Percentiles rank a stretch among this genome's conserved stretches.
Evolutionary conservation across 768 basidiomycete species (phyloP).

Genomic region (Suillus americanus): DNA sequence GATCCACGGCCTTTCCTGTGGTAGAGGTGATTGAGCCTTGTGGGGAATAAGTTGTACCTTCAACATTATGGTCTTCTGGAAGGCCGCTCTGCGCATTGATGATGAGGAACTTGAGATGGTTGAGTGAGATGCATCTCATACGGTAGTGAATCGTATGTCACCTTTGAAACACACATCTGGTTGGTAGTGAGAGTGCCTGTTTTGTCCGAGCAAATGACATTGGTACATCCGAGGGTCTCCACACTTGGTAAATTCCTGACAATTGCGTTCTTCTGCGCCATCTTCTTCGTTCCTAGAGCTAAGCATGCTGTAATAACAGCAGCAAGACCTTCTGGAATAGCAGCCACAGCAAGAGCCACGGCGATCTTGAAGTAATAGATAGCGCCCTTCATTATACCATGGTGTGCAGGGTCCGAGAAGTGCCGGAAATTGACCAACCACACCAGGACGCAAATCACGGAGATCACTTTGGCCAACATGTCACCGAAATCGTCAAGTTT

Average conservation of each 20-base stretch:
- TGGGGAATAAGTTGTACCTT: slow-evolving; percentile 92
- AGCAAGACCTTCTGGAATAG: slow-evolving; percentile 97
- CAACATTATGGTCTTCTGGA: slow-evolving; percentile 73
- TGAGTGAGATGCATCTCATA: slow-evolving; percentile 4
- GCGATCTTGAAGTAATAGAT: slow-evolving; percentile 99
- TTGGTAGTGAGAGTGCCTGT: slow-evolving; percentile 95
- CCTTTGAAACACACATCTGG: slow-evolving; percentile 93
- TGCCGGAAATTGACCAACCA: slow-evolving; percentile 98
- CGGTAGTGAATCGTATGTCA: slow-evolving; percentile 31
- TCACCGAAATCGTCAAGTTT: slow-evolving; percentile 99
- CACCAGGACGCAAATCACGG: slow-evolving; percentile 94
- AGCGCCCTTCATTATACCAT: slow-evolving; percentile 87
- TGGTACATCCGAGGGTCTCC: slow-evolving; percentile 96
- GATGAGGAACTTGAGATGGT: slow-evolving; percentile 65
- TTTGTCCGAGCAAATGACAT: slow-evolving; percentile 99
- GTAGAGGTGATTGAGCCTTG: slow-evolving; percentile 67
- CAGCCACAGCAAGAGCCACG: slow-evolving; percentile 97
- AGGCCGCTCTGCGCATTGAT: slow-evolving; percentile 53
- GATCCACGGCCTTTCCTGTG: slow-evolving; percentile 63
- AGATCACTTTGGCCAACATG: slow-evolving; percentile 95
- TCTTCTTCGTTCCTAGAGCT: slow-evolving; percentile 96
- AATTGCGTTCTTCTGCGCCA: slow-evolving; percentile 99
- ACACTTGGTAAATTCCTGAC: slow-evolving; percentile 95
- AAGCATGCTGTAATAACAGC: slow-evolving; percentile 97
- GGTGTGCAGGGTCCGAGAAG: slow-evolving; percentile 94